Evolutionary conservation across 2,329 filamentous ascomycete genomes (phyloP).

Genomic region (Geosmithia putterillii): DNA sequence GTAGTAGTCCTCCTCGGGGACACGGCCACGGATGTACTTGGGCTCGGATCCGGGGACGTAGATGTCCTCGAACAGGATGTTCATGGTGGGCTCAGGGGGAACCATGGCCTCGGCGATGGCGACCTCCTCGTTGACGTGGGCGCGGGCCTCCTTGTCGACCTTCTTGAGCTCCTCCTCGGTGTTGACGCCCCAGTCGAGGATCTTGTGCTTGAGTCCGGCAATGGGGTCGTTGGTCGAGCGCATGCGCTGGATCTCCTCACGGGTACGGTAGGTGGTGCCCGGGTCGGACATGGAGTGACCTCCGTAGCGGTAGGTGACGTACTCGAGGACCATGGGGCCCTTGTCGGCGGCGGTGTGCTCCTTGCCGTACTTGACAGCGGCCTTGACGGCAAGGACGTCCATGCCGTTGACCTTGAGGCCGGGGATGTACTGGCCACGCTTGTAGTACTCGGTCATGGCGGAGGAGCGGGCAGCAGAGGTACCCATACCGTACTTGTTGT

Average conservation of each 20-base stretch:
- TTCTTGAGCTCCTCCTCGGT: conserved; percentile 91
- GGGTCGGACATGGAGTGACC: conserved; percentile 99
- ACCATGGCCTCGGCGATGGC: conserved; percentile 82
- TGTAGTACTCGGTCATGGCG: conserved; percentile 98
- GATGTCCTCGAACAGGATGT: conserved; percentile 93
- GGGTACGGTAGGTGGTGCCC: conserved; percentile 96
- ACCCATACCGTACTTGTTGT: conserved; percentile 99
- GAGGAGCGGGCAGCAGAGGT: conserved; percentile 89
- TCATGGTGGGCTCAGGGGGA: conserved; percentile 60
- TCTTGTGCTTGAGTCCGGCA: conserved; percentile 93
- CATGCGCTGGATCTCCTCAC: conserved; percentile 99
- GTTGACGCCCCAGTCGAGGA: conserved; percentile 87
- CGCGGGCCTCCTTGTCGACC: conserved; percentile 88
- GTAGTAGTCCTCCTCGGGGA: conserved; percentile 89
- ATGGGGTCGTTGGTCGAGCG: conserved; percentile 97
- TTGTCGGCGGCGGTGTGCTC: conserved; percentile 73
- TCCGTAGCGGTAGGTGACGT: conserved; percentile 98
- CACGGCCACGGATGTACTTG: conserved; percentile 74
- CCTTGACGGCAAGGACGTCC: conserved; percentile 97
- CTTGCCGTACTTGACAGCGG: conserved; percentile 88
- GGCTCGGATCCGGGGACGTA: conserved; percentile 85
- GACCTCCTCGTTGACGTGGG: conserved; percentile 79
- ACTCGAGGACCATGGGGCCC: conserved; percentile 92
- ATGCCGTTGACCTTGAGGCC: conserved; percentile 99
- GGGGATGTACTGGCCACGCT: conserved; percentile 98